Conservation (phyloP, 306 rosid genomes). For the Citrullus colocynthis region DNA sequence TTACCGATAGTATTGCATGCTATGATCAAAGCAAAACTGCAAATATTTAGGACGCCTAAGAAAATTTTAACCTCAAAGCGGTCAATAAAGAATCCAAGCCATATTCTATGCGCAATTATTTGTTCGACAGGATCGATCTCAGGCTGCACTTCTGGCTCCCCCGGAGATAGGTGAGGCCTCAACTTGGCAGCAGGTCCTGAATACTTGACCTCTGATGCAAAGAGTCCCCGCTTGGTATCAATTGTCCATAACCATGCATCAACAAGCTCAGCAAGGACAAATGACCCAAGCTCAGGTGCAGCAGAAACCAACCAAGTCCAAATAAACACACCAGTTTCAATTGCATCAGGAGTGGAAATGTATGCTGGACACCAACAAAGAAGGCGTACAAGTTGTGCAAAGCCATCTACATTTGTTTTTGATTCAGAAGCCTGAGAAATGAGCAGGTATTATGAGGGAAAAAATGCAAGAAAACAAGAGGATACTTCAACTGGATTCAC, state of each 20-base stretch:
- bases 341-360: conserved; percentile 77
- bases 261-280: conserved; percentile 94
- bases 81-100: conserved; percentile 97
- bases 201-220: conserved; percentile 63
- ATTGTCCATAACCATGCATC: conserved; percentile 99
- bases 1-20: neutral
- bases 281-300: conserved; percentile 87
- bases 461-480: conserved; percentile 5
- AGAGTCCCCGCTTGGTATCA: conserved; percentile 87
- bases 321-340: conserved; percentile 92
- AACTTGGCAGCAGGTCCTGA: conserved; percentile 89
- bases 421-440: conserved; percentile 71
- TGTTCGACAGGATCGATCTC: conserved; percentile 69
- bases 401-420: conserved; percentile 76
- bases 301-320: conserved; percentile 99
- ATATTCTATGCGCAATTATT: conserved; percentile 82
- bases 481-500: conserved; percentile 6
- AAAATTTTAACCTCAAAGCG: conserved; percentile 84
- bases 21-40: neutral
- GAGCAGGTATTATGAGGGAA: conserved; percentile 13
- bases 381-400: conserved; percentile 96
- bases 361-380: conserved; percentile 99
- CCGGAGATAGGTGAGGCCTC: conserved; percentile 83
- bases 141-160: conserved; percentile 76
- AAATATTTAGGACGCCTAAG: neutral